These are phyloP conservation scores for Rosa lucieae DNA, from an alignment of 306 rosid genomes.

Conservation along the genomic window DNA sequence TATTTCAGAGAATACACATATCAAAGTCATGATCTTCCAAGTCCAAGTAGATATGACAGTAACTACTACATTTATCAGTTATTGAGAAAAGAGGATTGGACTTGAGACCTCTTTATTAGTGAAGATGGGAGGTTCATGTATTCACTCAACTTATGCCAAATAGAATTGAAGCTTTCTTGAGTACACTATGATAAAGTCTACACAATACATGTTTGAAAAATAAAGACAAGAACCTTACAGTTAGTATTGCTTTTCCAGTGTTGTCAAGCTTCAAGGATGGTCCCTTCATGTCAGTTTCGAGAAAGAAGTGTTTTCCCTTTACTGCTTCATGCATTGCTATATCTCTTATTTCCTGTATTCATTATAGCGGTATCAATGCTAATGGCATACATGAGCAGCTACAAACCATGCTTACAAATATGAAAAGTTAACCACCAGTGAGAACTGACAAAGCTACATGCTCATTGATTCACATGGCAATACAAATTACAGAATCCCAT, in stretches of 20 bases:
- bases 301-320: slow-evolving; percentile 81
- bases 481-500: background rate
- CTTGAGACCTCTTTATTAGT: background rate
- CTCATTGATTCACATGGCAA: background rate
- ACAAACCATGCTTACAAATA: background rate
- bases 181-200: background rate
- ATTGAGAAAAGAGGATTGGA: background rate
- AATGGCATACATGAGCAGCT: slow-evolving; percentile 16
- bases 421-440: slow-evolving; percentile 4
- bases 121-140: background rate
- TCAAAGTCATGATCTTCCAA: too few species aligned
- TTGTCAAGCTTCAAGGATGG: slow-evolving; percentile 85
- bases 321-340: slow-evolving; percentile 68
- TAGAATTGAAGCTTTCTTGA: background rate
- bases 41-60: background rate
- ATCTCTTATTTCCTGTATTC: slow-evolving; percentile 78
- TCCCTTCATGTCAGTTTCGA: slow-evolving; percentile 80
- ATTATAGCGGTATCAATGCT: background rate
- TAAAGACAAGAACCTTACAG: slow-evolving; percentile 40
- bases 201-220: background rate
- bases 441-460: background rate
- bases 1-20: background rate
- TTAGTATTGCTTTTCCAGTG: slow-evolving; percentile 86
- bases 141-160: background rate
- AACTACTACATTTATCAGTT: background rate